These are phyloP conservation scores for Kluyveromyces wickerhamii DNA, from an alignment of 805 yeast genomes.

Conservation along the genomic window DNA sequence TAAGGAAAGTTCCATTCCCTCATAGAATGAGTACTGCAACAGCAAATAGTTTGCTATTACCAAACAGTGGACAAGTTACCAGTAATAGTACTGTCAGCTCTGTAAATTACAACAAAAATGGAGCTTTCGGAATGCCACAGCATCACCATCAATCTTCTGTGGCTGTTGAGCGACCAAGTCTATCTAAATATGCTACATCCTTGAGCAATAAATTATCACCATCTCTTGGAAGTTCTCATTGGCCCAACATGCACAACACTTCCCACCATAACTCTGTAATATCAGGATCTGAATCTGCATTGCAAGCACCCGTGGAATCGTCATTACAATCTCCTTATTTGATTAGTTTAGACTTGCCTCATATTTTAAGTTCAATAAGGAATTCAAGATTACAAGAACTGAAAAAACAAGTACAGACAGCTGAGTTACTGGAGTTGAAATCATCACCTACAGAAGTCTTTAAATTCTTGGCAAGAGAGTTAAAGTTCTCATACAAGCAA, in stretches of 20 bases:
- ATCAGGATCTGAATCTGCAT: conserved; percentile 6
- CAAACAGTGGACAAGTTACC: neutral
- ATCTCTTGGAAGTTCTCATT: conserved; percentile 8
- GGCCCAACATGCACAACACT: conserved; percentile 5
- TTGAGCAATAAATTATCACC: conserved; percentile 15
- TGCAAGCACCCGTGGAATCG: conserved; percentile 7
- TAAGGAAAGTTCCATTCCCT: conserved; percentile 2
- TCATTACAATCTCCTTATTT: conserved; percentile 18
- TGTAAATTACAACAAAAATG: neutral
- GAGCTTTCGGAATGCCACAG: neutral
- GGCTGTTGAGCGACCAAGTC: conserved; percentile 12
- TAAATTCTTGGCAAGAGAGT: conserved; percentile 27
- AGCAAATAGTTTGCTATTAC: conserved; percentile 3
- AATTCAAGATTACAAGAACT: conserved; percentile 13
- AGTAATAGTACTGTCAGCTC: neutral
- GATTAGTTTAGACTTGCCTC: conserved; percentile 25
- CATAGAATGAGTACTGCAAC: conserved; percentile 8
- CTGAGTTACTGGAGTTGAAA: conserved; percentile 14
- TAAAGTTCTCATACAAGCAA: conserved; percentile 24
- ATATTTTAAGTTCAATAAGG: conserved; percentile 24
- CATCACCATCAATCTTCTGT: conserved; percentile 4
- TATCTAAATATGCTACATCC: conserved; percentile 11
- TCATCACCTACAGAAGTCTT: conserved; percentile 28
- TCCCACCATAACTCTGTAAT: conserved; percentile 10
- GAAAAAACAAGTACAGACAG: conserved; percentile 6